Evolutionary conservation across 345 rosid species (phyloP), one percentile per base, ranked within the genome.

Genomic region (Linum usitatissimum): DNA sequence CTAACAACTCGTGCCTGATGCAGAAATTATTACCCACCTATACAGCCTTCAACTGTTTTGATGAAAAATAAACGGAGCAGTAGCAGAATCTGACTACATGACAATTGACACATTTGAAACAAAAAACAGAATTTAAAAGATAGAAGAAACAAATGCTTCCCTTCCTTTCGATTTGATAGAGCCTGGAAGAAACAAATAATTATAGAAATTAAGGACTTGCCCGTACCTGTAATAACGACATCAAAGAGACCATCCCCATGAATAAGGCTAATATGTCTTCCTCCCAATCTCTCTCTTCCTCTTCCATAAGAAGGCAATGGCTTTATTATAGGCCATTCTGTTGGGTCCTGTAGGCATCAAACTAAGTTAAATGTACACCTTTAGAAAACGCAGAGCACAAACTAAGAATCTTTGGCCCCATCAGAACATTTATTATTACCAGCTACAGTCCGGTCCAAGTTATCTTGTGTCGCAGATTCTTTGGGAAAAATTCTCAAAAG

Each of bases 251-350:
- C 88, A 69, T 94, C 75, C 69, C 99, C 99, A 70, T 94, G 99
- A 67, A 94, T 86, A 71, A 94, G 96, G 77, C 99, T 94, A 56
- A 94, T 86, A 70, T 94, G 96, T 70, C 99, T 83, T 66, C 86
- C 97, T 61, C 99, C 97, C 73, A 79, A 71, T 73, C 99, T 86
- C 78, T 94, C 99, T 72, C 99, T 83, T 63, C 99, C 99, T 78
- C 99, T 87, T 79, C 99, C 99, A 77, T 94, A 90, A 63, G 99
- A 94, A 76, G 96, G 97, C 74, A 94, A 76, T 9, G 99, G 84
- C 78, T 83, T 83, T 68, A 94, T 68, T 28, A 94, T 72, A 15
- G 97, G 99, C 99, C 99, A 94, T 67, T 94, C 99, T 39, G 76
- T 68, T 6, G 70, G 76, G 36, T 87, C 87, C 99, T 93, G 73